Percentiles rank a stretch among this genome's conserved stretches.
Conservation (phyloP, 2,329 filamentous ascomycete genomes). For the Cladophialophora immunda region DNA sequence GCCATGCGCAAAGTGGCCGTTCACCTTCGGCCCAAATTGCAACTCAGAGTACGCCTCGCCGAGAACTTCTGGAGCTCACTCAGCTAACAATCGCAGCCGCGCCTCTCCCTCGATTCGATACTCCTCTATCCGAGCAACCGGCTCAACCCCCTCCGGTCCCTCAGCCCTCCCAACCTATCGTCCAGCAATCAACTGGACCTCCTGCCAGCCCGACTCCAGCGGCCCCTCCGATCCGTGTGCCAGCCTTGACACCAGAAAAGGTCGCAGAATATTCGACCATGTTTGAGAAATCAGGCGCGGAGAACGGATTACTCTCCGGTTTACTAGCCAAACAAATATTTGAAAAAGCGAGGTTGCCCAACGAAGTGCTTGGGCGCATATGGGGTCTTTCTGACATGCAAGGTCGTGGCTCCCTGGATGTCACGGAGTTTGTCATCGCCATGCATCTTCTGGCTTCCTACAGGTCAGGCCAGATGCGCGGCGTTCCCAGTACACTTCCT, state of each 20-base stretch:
- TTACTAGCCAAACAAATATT: slow-evolving; percentile 88
- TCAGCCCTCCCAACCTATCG: slow-evolving; percentile 50
- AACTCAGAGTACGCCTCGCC: slow-evolving; percentile 67
- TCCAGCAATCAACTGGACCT: slow-evolving; percentile 60
- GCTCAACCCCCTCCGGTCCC: slow-evolving; percentile 41
- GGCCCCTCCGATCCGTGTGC: slow-evolving; percentile 78
- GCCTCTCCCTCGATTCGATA: slow-evolving; percentile 92
- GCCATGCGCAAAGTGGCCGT: slow-evolving; percentile 89
- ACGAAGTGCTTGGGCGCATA: slow-evolving; percentile 90
- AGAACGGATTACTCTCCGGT: slow-evolving; percentile 78
- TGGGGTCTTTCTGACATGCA: slow-evolving; percentile 96
- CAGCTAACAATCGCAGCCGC: slow-evolving; percentile 60
- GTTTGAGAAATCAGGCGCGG: slow-evolving; percentile 86
- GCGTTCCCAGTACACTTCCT: slow-evolving; percentile 80
- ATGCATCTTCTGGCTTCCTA: slow-evolving; percentile 96
- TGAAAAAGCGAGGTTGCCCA: slow-evolving; percentile 87
- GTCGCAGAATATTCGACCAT: slow-evolving; percentile 86
- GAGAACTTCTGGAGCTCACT: neutral
- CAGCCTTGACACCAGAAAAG: slow-evolving; percentile 86
- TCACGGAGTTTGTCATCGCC: slow-evolving; percentile 94
- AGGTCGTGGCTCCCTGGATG: slow-evolving; percentile 83
- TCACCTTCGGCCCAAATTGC: slow-evolving; percentile 83
- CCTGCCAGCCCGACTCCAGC: slow-evolving; percentile 56
- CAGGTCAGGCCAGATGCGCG: slow-evolving; percentile 82
- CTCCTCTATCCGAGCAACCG: slow-evolving; percentile 19